Percentiles rank a stretch among this genome's conserved stretches.
Evolutionary conservation across 495 filamentous ascomycete species (phyloP).

Genomic region (Xylaria grammica): DNA sequence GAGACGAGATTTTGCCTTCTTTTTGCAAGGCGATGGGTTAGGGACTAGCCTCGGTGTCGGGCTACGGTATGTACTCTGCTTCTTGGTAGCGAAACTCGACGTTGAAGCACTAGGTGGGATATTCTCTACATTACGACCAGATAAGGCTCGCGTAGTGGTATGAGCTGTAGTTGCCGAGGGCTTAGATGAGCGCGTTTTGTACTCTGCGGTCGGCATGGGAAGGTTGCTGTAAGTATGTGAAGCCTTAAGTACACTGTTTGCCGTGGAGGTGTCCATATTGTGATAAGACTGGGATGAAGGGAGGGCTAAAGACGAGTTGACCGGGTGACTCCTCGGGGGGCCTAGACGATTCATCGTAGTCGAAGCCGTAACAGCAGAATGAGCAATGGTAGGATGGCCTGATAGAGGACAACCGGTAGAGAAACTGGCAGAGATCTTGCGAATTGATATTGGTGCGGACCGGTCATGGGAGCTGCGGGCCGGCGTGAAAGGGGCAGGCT

Average conservation of each 20-base stretch:
- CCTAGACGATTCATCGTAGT: conserved; percentile 7
- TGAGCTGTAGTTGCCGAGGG: conserved; percentile 2
- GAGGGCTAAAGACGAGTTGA: conserved; percentile 3
- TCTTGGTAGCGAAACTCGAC: neutral
- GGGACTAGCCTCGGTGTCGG: neutral
- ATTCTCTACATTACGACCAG: conserved; percentile 29
- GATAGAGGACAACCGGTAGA: conserved; percentile 19
- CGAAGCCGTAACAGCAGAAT: conserved; percentile 18
- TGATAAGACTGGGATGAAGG: conserved; percentile 9
- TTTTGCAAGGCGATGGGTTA: conserved; percentile 18
- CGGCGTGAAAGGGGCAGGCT: conserved; percentile 12
- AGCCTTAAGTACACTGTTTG: conserved; percentile 3
- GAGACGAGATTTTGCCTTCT: conserved; percentile 12
- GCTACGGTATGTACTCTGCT: conserved; percentile 17
- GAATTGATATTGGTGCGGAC: conserved; percentile 23
- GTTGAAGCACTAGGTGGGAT: conserved; percentile 22
- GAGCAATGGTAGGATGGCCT: conserved; percentile 20
- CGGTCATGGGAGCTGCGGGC: conserved; percentile 7
- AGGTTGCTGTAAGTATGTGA: conserved; percentile 25
- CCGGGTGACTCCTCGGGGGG: conserved; percentile 21
- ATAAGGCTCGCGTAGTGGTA: conserved; percentile 2
- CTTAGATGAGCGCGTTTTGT: neutral
- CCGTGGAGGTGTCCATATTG: neutral
- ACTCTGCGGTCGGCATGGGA: conserved; percentile 2
- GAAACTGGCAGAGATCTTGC: conserved; percentile 27